Evolutionary conservation across 495 filamentous ascomycete genomes (phyloP).

Genomic region (Podospora pseudocomata): DNA sequence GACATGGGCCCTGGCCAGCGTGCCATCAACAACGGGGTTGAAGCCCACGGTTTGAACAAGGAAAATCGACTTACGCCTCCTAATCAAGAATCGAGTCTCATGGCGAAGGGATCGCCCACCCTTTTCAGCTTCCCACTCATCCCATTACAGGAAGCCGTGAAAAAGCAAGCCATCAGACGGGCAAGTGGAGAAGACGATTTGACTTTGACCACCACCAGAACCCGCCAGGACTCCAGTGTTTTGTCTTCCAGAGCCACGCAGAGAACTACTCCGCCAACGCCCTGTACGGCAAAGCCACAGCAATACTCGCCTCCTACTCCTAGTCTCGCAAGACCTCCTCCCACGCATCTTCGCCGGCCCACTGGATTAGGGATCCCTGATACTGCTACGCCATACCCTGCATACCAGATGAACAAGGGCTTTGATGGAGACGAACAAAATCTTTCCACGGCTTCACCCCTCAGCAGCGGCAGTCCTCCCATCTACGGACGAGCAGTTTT

Average conservation of each 20-base stretch:
- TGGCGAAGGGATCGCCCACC: constrained; percentile 11
- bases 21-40: not conserved
- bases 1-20: not conserved
- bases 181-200: constrained; percentile 23
- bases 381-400: not conserved
- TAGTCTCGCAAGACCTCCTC: constrained; percentile 17
- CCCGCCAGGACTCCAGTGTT: constrained; percentile 24
- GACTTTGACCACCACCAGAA: constrained; percentile 19
- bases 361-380: constrained; percentile 12
- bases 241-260: constrained; percentile 21
- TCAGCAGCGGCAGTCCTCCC: constrained; percentile 1
- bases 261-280: constrained; percentile 21
- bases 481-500: not conserved
- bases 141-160: constrained; percentile 26
- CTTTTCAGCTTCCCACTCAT: constrained; percentile 30
- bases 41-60: not conserved
- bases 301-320: constrained; percentile 20
- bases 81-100: not conserved
- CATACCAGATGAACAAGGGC: constrained; percentile 5
- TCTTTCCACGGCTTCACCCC: not conserved
- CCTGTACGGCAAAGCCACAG: constrained; percentile 19
- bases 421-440: not conserved
- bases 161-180: constrained; percentile 19
- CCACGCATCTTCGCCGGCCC: constrained; percentile 14
- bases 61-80: constrained; percentile 5